These are phyloP conservation scores for Parathielavia appendiculata DNA, from an alignment of 495 filamentous ascomycete genomes.

Conservation along the genomic window DNA sequence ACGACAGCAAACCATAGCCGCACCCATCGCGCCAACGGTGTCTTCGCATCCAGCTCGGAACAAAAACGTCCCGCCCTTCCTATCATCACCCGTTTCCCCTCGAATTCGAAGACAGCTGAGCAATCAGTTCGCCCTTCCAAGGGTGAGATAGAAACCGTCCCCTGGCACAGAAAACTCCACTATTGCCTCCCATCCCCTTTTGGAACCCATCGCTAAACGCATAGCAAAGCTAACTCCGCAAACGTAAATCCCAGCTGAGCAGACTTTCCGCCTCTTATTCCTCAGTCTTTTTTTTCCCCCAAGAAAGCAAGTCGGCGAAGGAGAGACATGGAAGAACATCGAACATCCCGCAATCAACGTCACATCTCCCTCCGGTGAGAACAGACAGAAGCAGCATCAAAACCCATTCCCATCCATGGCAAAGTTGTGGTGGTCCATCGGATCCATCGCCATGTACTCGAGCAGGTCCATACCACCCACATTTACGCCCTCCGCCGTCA, in stretches of 20 bases:
- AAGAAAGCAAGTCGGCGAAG: too few species aligned
- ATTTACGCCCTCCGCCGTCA: constrained; percentile 56
- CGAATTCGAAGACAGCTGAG: background rate
- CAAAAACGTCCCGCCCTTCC: background rate
- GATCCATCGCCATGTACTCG: constrained; percentile 55
- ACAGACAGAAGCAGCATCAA: background rate
- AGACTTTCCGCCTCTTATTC: background rate
- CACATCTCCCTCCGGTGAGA: too few species aligned
- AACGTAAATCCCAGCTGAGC: background rate
- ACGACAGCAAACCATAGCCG: too few species aligned
- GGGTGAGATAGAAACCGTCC: background rate
- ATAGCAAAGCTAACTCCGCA: background rate
- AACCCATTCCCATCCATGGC: constrained; percentile 35
- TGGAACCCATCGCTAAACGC: background rate
- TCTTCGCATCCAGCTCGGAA: background rate
- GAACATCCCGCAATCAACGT: too few species aligned
- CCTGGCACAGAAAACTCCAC: background rate
- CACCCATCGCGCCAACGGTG: background rate
- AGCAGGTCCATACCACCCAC: constrained; percentile 52
- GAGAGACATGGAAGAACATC: background rate
- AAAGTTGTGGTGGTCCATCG: constrained; percentile 30
- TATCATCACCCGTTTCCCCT: too few species aligned
- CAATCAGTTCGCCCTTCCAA: background rate
- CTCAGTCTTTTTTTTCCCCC: background rate
- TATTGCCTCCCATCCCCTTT: background rate